Percentiles rank a stretch among this genome's conserved stretches.
phyloP scores from a whole-genome alignment of 257 asterid genomes.

The Ballota nigra region DNA sequence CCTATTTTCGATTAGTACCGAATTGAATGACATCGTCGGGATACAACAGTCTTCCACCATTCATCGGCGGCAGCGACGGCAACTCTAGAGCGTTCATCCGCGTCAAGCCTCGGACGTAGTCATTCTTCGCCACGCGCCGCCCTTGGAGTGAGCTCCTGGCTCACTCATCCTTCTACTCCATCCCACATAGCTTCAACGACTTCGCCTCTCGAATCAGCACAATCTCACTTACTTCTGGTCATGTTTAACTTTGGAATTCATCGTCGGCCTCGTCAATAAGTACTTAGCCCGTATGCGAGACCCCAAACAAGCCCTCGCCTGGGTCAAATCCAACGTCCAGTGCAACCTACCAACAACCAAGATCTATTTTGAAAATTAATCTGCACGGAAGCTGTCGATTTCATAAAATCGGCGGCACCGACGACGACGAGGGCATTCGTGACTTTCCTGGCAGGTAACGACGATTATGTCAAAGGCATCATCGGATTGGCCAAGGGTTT shows the following conservation, averaged over 20 bases:
- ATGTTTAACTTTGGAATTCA: too few species aligned
- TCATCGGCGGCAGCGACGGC: slow-evolving; percentile 19
- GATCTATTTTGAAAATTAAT: neutral
- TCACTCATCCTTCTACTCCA: slow-evolving; percentile 58
- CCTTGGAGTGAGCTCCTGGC: slow-evolving; percentile 74
- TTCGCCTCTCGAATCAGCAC: slow-evolving; percentile 43
- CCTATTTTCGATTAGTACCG: neutral
- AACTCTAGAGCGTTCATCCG: slow-evolving; percentile 29
- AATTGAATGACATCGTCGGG: slow-evolving; percentile 24
- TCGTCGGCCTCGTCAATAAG: slow-evolving; percentile 67
- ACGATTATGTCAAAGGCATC: slow-evolving; percentile 45
- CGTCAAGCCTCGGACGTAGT: slow-evolving; percentile 36
- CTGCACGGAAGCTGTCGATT: neutral
- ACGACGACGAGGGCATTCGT: slow-evolving; percentile 31
- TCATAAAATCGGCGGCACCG: neutral
- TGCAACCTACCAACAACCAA: slow-evolving; percentile 63
- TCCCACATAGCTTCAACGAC: slow-evolving; percentile 43
- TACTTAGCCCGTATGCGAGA: slow-evolving; percentile 53
- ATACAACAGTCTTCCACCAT: slow-evolving; percentile 37
- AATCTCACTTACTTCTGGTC: slow-evolving; percentile 57
- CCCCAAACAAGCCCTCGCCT: slow-evolving; percentile 47
- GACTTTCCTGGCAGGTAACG: slow-evolving; percentile 47
- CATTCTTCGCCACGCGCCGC: slow-evolving; percentile 52
- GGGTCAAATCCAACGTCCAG: slow-evolving; percentile 70
- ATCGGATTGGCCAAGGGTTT: slow-evolving; percentile 47